Evolutionary conservation across 2,329 filamentous ascomycete genomes (phyloP), one percentile per base, ranked within the genome.

Genomic region (Neophaeococcomyces mojaviensis): DNA sequence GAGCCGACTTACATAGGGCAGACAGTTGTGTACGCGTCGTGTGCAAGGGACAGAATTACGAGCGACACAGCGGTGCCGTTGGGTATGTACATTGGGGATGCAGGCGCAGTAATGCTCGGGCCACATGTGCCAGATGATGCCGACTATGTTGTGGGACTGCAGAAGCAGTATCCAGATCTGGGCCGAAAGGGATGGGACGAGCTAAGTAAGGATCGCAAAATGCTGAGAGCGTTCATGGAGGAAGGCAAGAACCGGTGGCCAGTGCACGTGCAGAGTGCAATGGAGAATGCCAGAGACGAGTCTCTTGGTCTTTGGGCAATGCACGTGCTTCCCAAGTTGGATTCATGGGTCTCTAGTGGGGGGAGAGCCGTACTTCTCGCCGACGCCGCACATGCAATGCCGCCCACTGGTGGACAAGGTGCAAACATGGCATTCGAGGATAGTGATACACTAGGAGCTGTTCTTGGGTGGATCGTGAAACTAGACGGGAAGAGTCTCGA

Each of bases 331-430:
- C 51, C 53, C 13, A 37, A 50, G n/a, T 41, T 55, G 3, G 35
- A n/a, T 13, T 50, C 49, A 2, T 55, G 51, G 51, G 47, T 41
- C 10, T 48, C 40, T 32, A 46, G 46, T n/a, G 30, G 42, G 12
- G 32, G 44, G 32, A n/a, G 36, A n/a, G 39, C 50, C 4, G 39
- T 55, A 10, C 35, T 55, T 22, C 39, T 55, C 16, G 51, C 51
- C 9, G 53, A 55, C 33, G 53, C 53, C 4, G 51, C 53, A 3
- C 51, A 55, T 33, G 53, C 51, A 6, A 55, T 55, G 45, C 51
- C 53, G 1, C 53, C 53, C 10, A 52, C 47, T 0, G 53, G 45
- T 10, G 53, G 53, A 3, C 51, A 54, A 22, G 53, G 53, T 6
- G 49, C 51, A 4, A 48, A 40, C 4, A 47, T 48, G 49, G 53